Evolutionary conservation across 202 grass and related monocot genomes (phyloP).

Genomic region (Zizania palustris): DNA sequence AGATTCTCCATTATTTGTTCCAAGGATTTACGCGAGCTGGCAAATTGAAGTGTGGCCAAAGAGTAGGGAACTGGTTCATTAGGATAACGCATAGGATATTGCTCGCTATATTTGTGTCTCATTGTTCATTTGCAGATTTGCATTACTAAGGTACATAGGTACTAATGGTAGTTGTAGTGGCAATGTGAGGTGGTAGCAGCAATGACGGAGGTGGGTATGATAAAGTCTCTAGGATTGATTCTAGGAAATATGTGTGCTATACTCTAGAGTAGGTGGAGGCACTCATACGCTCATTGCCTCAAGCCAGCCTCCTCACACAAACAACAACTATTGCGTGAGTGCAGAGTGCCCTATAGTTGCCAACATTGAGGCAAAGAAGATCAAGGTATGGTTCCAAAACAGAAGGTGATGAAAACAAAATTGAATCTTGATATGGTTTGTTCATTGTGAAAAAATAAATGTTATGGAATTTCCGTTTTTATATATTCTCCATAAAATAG

Average conservation of each 20-base stretch:
- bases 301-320: slow-evolving; percentile 79
- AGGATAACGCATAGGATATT: neutral
- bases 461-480: no score
- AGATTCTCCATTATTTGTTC: neutral
- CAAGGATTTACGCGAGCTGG: slow-evolving; percentile 21
- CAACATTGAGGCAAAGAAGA: slow-evolving; percentile 91
- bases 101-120: neutral
- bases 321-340: slow-evolving; percentile 74
- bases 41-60: slow-evolving; percentile 23
- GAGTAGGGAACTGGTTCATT: slow-evolving; percentile 6
- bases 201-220: slow-evolving; percentile 55
- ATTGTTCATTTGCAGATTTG: neutral
- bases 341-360: slow-evolving; percentile 84
- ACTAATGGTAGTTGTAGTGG: slow-evolving; percentile 66
- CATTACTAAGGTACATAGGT: slow-evolving; percentile 14
- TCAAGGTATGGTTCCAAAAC: slow-evolving; percentile 99
- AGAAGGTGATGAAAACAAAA: slow-evolving; percentile 57
- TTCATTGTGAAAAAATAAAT: neutral
- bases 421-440: neutral
- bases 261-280: slow-evolving; percentile 88
- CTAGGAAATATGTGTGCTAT: slow-evolving; percentile 87
- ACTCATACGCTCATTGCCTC: slow-evolving; percentile 75
- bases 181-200: slow-evolving; percentile 52
- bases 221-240: slow-evolving; percentile 56
- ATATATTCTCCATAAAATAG: neutral